Evolutionary conservation across 2,329 filamentous ascomycete species (phyloP).

Genomic region (Tolypocladium guangdongense): DNA sequence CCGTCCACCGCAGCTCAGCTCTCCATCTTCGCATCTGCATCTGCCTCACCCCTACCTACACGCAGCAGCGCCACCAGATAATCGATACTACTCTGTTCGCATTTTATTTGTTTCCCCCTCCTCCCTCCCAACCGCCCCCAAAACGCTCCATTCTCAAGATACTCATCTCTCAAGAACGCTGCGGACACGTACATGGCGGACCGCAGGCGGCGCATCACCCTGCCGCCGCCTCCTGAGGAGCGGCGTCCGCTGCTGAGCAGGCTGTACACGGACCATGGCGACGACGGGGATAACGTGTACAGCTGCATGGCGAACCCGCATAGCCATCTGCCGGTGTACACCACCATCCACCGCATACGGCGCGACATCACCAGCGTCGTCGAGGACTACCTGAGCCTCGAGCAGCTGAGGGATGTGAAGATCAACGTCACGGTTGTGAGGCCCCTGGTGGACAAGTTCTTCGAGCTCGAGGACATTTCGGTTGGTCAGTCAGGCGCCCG

Average conservation of each 20-base stretch:
- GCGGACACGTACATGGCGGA: conserved; percentile 6
- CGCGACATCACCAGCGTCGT: conserved; percentile 53
- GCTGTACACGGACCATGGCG: conserved; percentile 16
- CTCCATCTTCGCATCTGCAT: neutral
- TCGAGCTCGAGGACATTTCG: conserved; percentile 68
- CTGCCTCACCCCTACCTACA: neutral
- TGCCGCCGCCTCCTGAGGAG: conserved; percentile 19
- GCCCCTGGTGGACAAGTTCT: conserved; percentile 74
- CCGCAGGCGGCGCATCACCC: conserved; percentile 18
- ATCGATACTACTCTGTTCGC: neutral
- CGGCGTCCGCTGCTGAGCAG: conserved; percentile 23
- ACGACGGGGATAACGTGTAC: conserved; percentile 29
- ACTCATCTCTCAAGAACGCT: neutral
- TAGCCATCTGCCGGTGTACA: conserved; percentile 59
- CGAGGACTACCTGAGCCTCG: conserved; percentile 53
- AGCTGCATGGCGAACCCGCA: conserved; percentile 48
- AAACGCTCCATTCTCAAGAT: neutral
- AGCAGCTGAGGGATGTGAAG: conserved; percentile 68
- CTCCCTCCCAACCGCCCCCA: neutral
- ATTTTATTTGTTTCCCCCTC: neutral
- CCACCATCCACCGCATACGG: conserved; percentile 62
- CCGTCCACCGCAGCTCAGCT: neutral
- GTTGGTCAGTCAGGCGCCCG: conserved; percentile 39
- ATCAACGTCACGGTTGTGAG: conserved; percentile 74
- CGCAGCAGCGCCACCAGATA: neutral